These are phyloP conservation scores for Corynascus novoguineensis DNA, from an alignment of 495 filamentous ascomycete species.

Conservation along the genomic window DNA sequence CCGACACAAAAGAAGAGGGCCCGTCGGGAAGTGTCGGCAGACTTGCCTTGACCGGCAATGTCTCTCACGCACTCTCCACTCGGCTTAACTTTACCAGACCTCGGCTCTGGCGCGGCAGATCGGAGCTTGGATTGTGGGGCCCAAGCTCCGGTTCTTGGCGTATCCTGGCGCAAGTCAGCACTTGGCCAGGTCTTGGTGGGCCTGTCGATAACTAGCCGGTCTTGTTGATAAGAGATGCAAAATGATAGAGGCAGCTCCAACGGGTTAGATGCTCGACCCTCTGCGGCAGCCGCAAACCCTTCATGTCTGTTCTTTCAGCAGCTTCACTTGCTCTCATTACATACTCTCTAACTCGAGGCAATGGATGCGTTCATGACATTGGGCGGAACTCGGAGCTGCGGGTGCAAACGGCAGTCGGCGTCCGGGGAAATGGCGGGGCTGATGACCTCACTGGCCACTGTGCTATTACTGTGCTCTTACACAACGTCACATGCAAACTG, in stretches of 20 bases:
- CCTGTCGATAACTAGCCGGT: too few relatives aligned
- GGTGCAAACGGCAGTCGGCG: neutral
- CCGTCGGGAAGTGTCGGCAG: constrained; percentile 29
- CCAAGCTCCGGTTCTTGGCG: constrained; percentile 21
- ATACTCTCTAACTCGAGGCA: too few relatives aligned
- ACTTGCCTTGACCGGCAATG: constrained; percentile 12
- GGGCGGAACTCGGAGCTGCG: neutral
- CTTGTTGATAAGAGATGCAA: too few relatives aligned
- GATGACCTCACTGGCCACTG: constrained; percentile 19
- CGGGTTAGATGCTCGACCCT: too few relatives aligned
- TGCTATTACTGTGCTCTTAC: neutral
- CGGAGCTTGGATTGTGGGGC: constrained; percentile 24
- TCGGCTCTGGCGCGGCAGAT: constrained; percentile 36
- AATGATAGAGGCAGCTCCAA: too few relatives aligned
- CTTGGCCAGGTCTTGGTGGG: too few relatives aligned
- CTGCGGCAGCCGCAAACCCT: too few relatives aligned
- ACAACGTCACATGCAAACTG: constrained; percentile 15
- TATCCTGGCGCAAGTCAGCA: neutral
- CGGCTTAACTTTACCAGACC: constrained; percentile 16
- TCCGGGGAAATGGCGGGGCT: constrained; percentile 5
- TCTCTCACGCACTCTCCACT: constrained; percentile 6
- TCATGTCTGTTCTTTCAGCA: too few relatives aligned
- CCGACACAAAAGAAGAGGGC: neutral
- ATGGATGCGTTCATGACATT: neutral
- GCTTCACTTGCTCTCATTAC: too few relatives aligned